Evolutionary conservation across 2,329 filamentous ascomycete genomes (phyloP), one percentile per base, ranked within the genome.

Genomic region (Neonectria magnoliae): DNA sequence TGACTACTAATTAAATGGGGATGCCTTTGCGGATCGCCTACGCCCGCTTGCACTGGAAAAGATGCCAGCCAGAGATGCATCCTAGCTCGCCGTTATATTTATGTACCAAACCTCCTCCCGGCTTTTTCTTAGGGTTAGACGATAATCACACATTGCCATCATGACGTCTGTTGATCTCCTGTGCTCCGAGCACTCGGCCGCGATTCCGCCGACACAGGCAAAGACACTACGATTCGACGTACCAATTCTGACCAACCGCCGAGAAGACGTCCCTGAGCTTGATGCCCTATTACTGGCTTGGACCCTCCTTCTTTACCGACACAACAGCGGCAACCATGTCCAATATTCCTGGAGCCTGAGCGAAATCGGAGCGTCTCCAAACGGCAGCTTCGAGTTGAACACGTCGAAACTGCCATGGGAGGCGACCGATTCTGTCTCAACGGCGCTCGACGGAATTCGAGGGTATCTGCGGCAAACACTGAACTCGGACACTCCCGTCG

Each of bases 271-370:
- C 52, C 27, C 57, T 27, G 64, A 69, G 9, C 56, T 73, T 11
- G 71, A 73, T 13, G 61, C 51, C 5, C 50, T 73, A 42, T 33
- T 73, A 55, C 56, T 73, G 59, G 71, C 68, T 16, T 73, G 71
- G 71, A 33, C 69, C 2, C 71, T 73, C 25, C 71, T 72, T 20
- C 55, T 73, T 3, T 73, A 73, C 18, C 69, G 71, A 5, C 64
- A 73, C 45, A 73, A 50, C n/a, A 70, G 60, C 9, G 71, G 71
- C 1, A 72, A 72, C 10, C 69, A 71, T 20, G 57, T 69, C 5
- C 69, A 73, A 14, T 73, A 63, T 25, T 73, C 71, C 0, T 73
- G 71, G 71, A 68, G 71, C 1, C 13, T 72, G 33, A 64, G 57
- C 48, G 66, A 73, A 25, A 52, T 62, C 9, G 68, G 55, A 1